Base-by-base conservation (phyloP, 805 yeast species). In the Wickerhamiella allomyrinae region DNA sequence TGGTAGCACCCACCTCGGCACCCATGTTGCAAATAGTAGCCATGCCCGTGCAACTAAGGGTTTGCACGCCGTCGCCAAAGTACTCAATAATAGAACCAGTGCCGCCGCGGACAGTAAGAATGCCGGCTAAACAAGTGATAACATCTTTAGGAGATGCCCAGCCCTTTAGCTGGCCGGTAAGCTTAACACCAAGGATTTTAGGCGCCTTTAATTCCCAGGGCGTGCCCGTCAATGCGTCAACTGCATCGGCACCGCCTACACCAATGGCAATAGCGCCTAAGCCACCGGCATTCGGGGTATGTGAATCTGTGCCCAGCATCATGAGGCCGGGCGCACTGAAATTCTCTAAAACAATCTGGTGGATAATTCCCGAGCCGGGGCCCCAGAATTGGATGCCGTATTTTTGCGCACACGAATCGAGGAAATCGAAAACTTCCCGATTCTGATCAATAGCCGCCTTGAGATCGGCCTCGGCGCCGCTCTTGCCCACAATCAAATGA, bases 161-260 rank as follows among this genome's bases (percentile, higher is more conserved):
- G 41, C 96, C 96, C 52, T 70, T 73, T 68, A 91, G 70, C 57
- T 72, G 57, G 49, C 98, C 98, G 34, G 91, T 83, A 57, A 91
- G 74, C 65, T 85, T 81, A 55, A 91, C 94, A 65, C 98, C 98
- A 50, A 91, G 68, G 34, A 86, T 69, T 66, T 84, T 84, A 54
- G 98, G 98, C 42, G 97, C 97, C 70, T 87, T 87, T 63, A 91
- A 74, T 68, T 91, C 98, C 98, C 98, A 91, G 44, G 98, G 96
- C 23, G 91, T 79, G 51, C 91, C 95, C 35, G 97, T 86, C 58
- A 91, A 68, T 40, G 91, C 98, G 64, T 91, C 98, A 43, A 91
- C 98, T 33, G 98, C 98, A 66, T 91, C 98, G 43, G 98, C 98
- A 70, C 98, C 98, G 67, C 98, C 98, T 33, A 91, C 98, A 67